These are phyloP conservation scores for Mycena rebaudengoi DNA, from an alignment of 768 basidiomycete genomes.

Conservation along the genomic window DNA sequence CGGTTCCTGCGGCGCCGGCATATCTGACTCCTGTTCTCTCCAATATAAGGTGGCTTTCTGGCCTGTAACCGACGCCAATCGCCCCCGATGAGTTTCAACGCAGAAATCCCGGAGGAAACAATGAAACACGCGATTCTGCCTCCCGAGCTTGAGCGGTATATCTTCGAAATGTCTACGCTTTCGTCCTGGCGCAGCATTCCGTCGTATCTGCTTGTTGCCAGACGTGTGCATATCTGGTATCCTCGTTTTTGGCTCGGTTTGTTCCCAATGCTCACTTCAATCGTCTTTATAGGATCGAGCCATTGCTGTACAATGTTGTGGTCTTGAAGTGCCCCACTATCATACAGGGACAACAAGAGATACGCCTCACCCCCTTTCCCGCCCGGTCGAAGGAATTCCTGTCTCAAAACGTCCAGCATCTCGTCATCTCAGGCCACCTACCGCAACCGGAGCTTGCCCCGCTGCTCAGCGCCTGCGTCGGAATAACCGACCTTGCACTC, in stretches of 20 bases:
- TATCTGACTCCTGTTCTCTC: too few relatives aligned
- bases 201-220: slow-evolving; percentile 2
- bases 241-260: not conserved
- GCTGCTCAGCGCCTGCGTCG: slow-evolving; percentile 6
- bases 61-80: too few relatives aligned
- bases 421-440: not conserved
- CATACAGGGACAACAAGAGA: not conserved
- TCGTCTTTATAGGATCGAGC: slow-evolving; percentile 6
- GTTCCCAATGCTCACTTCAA: not conserved
- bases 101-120: too few relatives aligned
- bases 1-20: too few relatives aligned
- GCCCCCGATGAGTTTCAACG: too few relatives aligned
- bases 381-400: slow-evolving; percentile 4
- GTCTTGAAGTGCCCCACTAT: not conserved
- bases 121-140: too few relatives aligned
- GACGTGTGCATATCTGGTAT: slow-evolving; percentile 20
- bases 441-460: slow-evolving; percentile 1
- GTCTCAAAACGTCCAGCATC: slow-evolving; percentile 1
- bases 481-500: slow-evolving; percentile 9
- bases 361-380: not conserved
- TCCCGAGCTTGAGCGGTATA: slow-evolving; percentile 14
- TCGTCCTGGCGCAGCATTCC: not conserved
- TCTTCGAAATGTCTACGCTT: slow-evolving; percentile 3
- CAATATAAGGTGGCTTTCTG: too few relatives aligned
- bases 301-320: not conserved